phyloP scores from a whole-genome alignment of 2,329 filamentous ascomycete genomes.

The Fusarium nygamai region DNA sequence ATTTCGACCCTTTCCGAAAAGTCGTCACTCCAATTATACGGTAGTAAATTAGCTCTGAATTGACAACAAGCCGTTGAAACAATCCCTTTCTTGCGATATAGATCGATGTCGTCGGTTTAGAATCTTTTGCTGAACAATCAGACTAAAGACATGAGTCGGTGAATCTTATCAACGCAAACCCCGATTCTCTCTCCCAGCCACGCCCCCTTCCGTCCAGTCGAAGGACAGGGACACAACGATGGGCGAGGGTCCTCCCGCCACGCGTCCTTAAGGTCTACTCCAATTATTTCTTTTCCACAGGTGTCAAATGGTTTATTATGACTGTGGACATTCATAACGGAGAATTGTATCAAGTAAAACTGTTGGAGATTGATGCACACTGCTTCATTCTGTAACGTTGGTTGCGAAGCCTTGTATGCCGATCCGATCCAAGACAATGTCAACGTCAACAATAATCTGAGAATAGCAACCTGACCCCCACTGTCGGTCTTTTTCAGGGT shows the following conservation, averaged over 20 bases:
- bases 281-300: conserved; percentile 10
- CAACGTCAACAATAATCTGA: background rate
- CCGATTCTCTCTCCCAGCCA: conserved; percentile 7
- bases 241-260: conserved; percentile 37
- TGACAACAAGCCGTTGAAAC: background rate
- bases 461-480: conserved; percentile 20
- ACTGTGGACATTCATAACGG: conserved; percentile 6
- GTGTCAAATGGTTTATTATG: conserved; percentile 13
- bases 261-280: conserved; percentile 36
- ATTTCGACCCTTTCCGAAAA: conserved; percentile 21
- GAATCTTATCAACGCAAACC: conserved; percentile 14
- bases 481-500: conserved; percentile 7
- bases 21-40: background rate
- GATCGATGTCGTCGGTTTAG: background rate
- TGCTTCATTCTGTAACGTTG: conserved; percentile 24
- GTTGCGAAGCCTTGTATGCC: conserved; percentile 14
- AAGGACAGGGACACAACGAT: conserved; percentile 8
- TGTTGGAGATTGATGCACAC: conserved; percentile 12
- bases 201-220: conserved; percentile 17
- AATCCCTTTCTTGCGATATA: background rate
- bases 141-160: conserved; percentile 5
- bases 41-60: background rate
- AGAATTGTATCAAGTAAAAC: conserved; percentile 10
- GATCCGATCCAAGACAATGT: conserved; percentile 3
- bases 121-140: background rate